Base-by-base conservation (phyloP, 495 filamentous ascomycete genomes). In the Daldinia childiae region DNA sequence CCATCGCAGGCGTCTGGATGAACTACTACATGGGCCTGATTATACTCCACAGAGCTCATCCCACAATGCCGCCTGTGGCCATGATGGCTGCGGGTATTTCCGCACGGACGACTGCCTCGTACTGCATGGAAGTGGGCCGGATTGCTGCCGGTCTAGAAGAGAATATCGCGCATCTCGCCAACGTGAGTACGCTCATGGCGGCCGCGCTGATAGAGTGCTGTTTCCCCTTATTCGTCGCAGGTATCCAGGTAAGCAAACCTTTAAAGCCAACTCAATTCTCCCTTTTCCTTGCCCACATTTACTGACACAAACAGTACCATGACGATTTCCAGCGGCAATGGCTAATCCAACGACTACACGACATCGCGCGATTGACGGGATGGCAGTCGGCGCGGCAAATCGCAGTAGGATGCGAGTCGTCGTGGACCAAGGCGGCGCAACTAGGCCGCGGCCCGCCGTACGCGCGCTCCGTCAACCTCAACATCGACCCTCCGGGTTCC, bases 61-160 rank as follows among this genome's bases (percentile, higher is more conserved):
- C 95, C 0, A 87, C 85, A 2, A 97, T 98, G 94, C 95, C 93
- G 5, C 93, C 95, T 0, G 87, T 93, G n/a, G 90, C 93, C 61
- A 95, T 97, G 89, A 84, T 92, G 43, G 92, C 94, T 6, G 91
- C 92, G 0, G 89, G 88, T 11, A 84, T 95, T 38, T 87, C 89
- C 7, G 91, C 93, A 0, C 79, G 80, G 3, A 84, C 89, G 56
- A 97, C 95, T 3, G 87, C 85, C 8, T 76, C 76, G 1, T 90
- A 87, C 77, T 92, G 93, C 3, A 88, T 90, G 69, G 87, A 88
- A 63, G 89, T 98, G 34, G 95, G 93, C 38, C 87, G 90, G 6
- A 94, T 98, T 55, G 86, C 88, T 6, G 93, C 93, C 0, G 95
- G 93, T 1, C 83, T 98, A 38, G 86, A 89, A 7, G 93, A 93